Evolutionary conservation across 2,329 filamentous ascomycete species (phyloP), one percentile per base, ranked within the genome.

Genomic region (Talaromyces islandicus): DNA sequence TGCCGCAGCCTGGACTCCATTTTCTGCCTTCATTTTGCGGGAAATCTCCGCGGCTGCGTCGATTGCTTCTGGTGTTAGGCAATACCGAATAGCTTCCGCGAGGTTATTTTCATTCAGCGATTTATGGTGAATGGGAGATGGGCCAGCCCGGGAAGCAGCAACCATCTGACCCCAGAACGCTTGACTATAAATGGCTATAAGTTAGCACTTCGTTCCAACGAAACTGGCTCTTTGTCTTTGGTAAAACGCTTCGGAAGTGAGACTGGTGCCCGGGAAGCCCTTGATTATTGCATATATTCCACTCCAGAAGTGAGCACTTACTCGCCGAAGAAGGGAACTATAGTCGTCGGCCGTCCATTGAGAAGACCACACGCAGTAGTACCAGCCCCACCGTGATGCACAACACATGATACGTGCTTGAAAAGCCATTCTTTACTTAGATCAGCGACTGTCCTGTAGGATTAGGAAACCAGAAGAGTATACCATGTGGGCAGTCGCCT

Each of bases 1-100:
- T 0, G 83, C 86, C 1, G 88, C 89, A 41, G 83, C 74, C 57
- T 87, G 81, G 7, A 83, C 80, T 0, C 88, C 88, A 7, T 78
- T 75, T 65, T 51, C 48, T 25, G n/a, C 17, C 19, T 51, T 9
- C 48, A 51, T 51, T 25, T 51, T 9, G 1, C 5, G 92, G 89
- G 63, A 67, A 12, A 82, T 69, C 1, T 70, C 68, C 3, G 69
- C 64, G 0, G 79, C 80, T 4, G 72, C 69, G 4, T 65, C 64
- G 10, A 67, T 65, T 10, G 73, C 75, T 46, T 75, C 69, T 0
- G 73, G 68, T 3, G 70, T 75, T 0, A 82, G 69, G 56, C 77
- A 80, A 57, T 72, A 76, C 5, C 63, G 66, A 48, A 84, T 83
- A 5, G 78, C 80, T 1, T 74, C 72, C 0, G 78, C 75, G 1